Conservation (phyloP, 2,329 filamentous ascomycete species). For the Thielaviopsis euricoi region DNA sequence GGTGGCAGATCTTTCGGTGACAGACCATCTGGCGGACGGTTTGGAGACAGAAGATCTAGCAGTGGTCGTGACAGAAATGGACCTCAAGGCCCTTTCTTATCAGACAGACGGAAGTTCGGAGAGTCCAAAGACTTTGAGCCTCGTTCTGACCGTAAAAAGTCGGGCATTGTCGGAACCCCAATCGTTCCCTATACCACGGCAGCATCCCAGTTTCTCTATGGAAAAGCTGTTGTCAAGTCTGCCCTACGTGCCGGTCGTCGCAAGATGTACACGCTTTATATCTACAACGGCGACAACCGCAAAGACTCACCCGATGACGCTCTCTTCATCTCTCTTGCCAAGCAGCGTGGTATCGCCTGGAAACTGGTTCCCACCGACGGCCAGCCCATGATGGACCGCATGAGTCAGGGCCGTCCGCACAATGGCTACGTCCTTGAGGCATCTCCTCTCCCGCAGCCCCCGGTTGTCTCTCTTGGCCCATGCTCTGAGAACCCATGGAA, state of each 20-base stretch:
- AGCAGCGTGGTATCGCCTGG: slow-evolving; percentile 33
- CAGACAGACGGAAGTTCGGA: background rate
- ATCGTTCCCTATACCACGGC: slow-evolving; percentile 50
- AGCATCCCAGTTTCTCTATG: slow-evolving; percentile 83
- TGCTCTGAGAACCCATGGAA: slow-evolving; percentile 27
- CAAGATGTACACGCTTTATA: slow-evolving; percentile 70
- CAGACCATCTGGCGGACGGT: background rate
- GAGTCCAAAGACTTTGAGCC: background rate
- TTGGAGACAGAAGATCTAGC: background rate
- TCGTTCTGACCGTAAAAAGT: background rate
- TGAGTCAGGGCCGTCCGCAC: slow-evolving; percentile 69
- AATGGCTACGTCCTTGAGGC: slow-evolving; percentile 81
- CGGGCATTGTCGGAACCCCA: slow-evolving; percentile 7
- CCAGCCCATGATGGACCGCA: slow-evolving; percentile 60
- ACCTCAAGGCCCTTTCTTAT: background rate
- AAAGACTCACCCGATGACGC: slow-evolving; percentile 30
- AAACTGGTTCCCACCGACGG: slow-evolving; percentile 42
- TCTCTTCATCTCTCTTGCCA: slow-evolving; percentile 29
- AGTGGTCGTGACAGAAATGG: background rate
- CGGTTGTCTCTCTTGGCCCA: slow-evolving; percentile 40
- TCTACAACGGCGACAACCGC: slow-evolving; percentile 45
- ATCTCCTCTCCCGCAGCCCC: slow-evolving; percentile 61
- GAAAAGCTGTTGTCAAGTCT: slow-evolving; percentile 62
- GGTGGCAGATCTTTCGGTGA: background rate
- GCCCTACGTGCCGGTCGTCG: slow-evolving; percentile 52